A percentile compares a stretch with the other conserved stretches of the same genome.
Evolutionary conservation across 192 early-diverging fungal genomes (phyloP).

Genomic region (Coemansia reversa): DNA sequence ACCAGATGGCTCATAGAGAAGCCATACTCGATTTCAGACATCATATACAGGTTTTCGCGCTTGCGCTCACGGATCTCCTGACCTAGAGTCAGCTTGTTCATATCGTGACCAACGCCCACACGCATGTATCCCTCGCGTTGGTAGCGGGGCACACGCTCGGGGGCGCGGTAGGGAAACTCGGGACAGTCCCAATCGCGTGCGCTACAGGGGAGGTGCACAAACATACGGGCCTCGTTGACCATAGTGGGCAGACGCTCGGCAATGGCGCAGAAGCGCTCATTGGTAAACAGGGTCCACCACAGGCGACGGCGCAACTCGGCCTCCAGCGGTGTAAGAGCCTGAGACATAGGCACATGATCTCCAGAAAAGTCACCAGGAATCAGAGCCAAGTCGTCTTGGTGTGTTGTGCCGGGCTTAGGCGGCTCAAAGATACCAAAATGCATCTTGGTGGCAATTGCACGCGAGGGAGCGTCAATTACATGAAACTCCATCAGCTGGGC

Average conservation of each 20-base stretch:
- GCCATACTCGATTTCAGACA: constrained; percentile 55
- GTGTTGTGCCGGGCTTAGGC: constrained; percentile 13
- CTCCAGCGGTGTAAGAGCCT: constrained; percentile 42
- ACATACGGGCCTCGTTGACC: constrained; percentile 51
- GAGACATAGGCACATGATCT: constrained; percentile 34
- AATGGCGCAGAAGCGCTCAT: constrained; percentile 52
- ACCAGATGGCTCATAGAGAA: constrained; percentile 55
- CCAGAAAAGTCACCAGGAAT: constrained; percentile 45
- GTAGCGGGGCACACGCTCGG: constrained; percentile 34
- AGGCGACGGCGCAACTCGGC: constrained; percentile 48
- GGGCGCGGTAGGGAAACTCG: constrained; percentile 42
- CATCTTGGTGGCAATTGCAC: constrained; percentile 41
- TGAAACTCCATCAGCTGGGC: constrained; percentile 51
- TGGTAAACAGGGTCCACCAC: constrained; percentile 52
- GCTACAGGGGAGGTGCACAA: constrained; percentile 48
- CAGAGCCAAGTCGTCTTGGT: constrained; percentile 27
- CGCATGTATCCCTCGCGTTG: constrained; percentile 35
- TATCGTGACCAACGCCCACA: constrained; percentile 19
- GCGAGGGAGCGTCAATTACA: constrained; percentile 46
- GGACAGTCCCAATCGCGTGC: constrained; percentile 48
- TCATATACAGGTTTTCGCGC: constrained; percentile 42
- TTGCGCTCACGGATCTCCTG: constrained; percentile 43
- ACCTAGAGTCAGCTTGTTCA: constrained; percentile 18
- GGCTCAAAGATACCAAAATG: constrained; percentile 53
- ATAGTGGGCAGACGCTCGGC: constrained; percentile 51